phyloP scores from a whole-genome alignment of 805 yeast genomes.

The Schwanniomyces vanrijiae region DNA sequence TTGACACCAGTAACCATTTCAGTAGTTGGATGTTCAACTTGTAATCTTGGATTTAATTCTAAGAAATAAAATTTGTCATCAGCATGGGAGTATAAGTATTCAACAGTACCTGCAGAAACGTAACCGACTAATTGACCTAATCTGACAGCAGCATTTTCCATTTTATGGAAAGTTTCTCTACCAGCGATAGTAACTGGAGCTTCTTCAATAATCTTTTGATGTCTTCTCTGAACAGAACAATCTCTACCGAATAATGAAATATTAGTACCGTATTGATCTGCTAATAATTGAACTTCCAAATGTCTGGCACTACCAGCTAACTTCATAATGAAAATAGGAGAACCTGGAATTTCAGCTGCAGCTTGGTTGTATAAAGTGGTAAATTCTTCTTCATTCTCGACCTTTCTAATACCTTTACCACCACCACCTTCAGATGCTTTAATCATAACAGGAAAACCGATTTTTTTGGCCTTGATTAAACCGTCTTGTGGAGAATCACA shows the following conservation, averaged over 20 bases:
- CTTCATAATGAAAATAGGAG: conserved; percentile 97
- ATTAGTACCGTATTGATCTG: conserved; percentile 98
- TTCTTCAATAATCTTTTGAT: conserved; percentile 97
- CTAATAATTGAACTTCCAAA: conserved; percentile 94
- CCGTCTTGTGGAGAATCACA: conserved; percentile 87
- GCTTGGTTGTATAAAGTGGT: conserved; percentile 83
- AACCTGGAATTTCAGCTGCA: conserved; percentile 96
- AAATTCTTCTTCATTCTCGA: conserved; percentile 80
- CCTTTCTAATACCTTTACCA: conserved; percentile 99
- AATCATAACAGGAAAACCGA: conserved; percentile 98
- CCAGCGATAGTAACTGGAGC: conserved; percentile 98
- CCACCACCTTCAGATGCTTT: conserved; percentile 99
- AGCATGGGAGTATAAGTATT: conserved; percentile 89
- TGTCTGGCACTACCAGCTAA: conserved; percentile 97
- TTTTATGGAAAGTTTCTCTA: conserved; percentile 76
- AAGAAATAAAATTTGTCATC: conserved; percentile 95
- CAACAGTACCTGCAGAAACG: conserved; percentile 99
- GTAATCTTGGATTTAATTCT: conserved; percentile 97
- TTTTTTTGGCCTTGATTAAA: conserved; percentile 73
- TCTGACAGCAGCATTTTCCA: conserved; percentile 98
- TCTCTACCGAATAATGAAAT: conserved; percentile 98
- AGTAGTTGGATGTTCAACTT: conserved; percentile 99
- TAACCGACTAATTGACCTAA: conserved; percentile 96
- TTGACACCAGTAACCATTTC: conserved; percentile 99
- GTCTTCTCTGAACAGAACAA: conserved; percentile 99